Evolutionary conservation across 2,329 filamentous ascomycete genomes (phyloP).

Genomic region (Moelleriella libera): DNA sequence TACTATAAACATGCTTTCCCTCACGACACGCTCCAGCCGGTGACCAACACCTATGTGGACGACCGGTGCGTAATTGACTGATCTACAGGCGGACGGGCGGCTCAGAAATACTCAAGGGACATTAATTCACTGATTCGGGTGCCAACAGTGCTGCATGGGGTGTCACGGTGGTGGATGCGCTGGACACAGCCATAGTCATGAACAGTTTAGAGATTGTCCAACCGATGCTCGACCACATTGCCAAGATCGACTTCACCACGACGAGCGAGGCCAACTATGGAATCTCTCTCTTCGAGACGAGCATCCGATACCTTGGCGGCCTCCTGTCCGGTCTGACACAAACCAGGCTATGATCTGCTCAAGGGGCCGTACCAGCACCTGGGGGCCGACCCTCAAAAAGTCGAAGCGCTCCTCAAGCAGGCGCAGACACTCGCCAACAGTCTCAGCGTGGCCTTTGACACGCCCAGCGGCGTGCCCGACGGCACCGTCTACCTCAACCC

Average conservation of each 20-base stretch:
- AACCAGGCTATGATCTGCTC: conserved; percentile 52
- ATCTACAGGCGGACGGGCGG: background rate
- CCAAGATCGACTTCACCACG: conserved; percentile 54
- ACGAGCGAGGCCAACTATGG: conserved; percentile 28
- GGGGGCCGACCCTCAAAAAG: conserved; percentile 25
- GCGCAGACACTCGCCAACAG: conserved; percentile 55
- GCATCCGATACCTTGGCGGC: conserved; percentile 75
- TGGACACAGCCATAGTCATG: conserved; percentile 72
- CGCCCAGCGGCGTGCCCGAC: conserved; percentile 58
- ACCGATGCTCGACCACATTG: conserved; percentile 57
- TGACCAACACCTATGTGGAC: conserved; percentile 50
- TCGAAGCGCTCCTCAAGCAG: conserved; percentile 51
- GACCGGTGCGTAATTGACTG: conserved; percentile 39
- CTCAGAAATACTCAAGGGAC: background rate
- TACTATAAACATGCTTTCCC: conserved; percentile 65
- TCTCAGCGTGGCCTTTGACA: conserved; percentile 66
- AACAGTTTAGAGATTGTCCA: conserved; percentile 50
- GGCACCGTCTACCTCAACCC: conserved; percentile 51
- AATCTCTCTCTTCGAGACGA: conserved; percentile 80
- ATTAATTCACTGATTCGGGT: background rate
- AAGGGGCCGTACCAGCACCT: conserved; percentile 47
- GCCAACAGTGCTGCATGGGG: conserved; percentile 64
- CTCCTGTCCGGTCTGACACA: conserved; percentile 47
- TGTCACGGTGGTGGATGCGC: conserved; percentile 65
- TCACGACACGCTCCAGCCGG: conserved; percentile 59